Evolutionary conservation across 2,329 filamentous ascomycete genomes (phyloP).

Genomic region (Botrytis elliptica): DNA sequence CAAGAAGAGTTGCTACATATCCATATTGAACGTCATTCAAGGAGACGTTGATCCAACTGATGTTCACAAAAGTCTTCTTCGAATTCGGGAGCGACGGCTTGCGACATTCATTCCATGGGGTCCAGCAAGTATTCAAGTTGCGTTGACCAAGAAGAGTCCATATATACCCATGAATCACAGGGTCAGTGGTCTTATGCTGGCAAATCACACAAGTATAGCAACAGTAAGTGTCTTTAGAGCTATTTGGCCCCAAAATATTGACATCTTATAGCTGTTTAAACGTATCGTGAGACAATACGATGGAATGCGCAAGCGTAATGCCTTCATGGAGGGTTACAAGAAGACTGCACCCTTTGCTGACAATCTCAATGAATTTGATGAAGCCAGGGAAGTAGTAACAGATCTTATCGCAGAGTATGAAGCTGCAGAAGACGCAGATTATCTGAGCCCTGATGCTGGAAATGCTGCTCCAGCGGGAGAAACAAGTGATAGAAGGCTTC

Average conservation of each 20-base stretch:
- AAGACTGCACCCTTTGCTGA: slow-evolving; percentile 92
- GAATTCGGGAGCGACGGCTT: slow-evolving; percentile 89
- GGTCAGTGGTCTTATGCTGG: slow-evolving; percentile 94
- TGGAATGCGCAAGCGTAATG: slow-evolving; percentile 90
- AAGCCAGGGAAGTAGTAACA: slow-evolving; percentile 85
- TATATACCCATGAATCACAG: slow-evolving; percentile 93
- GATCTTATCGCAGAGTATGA: slow-evolving; percentile 95
- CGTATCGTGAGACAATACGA: slow-evolving; percentile 91
- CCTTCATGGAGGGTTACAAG: slow-evolving; percentile 95
- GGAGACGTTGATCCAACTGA: slow-evolving; percentile 97
- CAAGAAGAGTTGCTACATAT: slow-evolving; percentile 99
- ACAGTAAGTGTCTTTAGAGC: slow-evolving; percentile 56
- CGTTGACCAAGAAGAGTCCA: slow-evolving; percentile 91
- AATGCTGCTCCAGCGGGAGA: slow-evolving; percentile 33
- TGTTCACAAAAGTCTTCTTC: slow-evolving; percentile 94
- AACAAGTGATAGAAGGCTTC: slow-evolving; percentile 35
- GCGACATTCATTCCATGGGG: slow-evolving; percentile 99
- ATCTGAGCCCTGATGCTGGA: slow-evolving; percentile 64
- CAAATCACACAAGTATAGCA: slow-evolving; percentile 95
- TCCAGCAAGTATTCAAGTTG: slow-evolving; percentile 95
- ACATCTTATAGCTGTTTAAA: slow-evolving; percentile 69
- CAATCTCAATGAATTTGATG: slow-evolving; percentile 91
- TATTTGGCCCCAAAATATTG: slow-evolving; percentile 13
- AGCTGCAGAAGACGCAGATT: slow-evolving; percentile 86
- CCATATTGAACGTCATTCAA: slow-evolving; percentile 97